Conservation (phyloP, 2,329 filamentous ascomycete species). For the Xylariomycetidae sp. region DNA sequence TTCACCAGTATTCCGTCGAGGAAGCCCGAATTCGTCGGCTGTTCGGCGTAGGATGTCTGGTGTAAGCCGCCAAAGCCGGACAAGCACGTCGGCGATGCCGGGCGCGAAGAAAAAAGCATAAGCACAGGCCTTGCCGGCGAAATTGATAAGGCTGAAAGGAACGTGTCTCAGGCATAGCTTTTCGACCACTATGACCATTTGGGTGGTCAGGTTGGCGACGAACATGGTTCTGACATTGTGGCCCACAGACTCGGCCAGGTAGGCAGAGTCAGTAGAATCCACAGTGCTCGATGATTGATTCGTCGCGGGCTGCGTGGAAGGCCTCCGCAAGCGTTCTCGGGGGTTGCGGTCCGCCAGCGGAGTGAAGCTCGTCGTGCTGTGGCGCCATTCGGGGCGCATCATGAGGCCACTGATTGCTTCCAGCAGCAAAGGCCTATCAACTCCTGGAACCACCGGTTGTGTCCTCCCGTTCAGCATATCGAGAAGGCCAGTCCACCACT, state of each 20-base stretch:
- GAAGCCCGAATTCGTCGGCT: slow-evolving; percentile 61
- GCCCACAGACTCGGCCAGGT: slow-evolving; percentile 62
- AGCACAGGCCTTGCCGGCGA: slow-evolving; percentile 84
- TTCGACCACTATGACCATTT: slow-evolving; percentile 82
- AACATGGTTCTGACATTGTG: slow-evolving; percentile 89
- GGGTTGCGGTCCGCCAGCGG: slow-evolving; percentile 52
- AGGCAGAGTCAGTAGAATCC: slow-evolving; percentile 42
- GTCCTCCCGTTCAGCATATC: slow-evolving; percentile 67
- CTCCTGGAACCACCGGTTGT: slow-evolving; percentile 68
- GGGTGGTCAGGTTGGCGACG: slow-evolving; percentile 70
- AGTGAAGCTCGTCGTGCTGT: slow-evolving; percentile 61
- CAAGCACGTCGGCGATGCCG: slow-evolving; percentile 74
- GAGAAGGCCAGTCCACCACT: slow-evolving; percentile 82
- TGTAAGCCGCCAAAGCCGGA: slow-evolving; percentile 72
- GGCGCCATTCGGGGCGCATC: slow-evolving; percentile 83
- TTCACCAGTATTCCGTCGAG: slow-evolving; percentile 47
- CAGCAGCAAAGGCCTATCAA: slow-evolving; percentile 75
- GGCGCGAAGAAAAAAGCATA: slow-evolving; percentile 93
- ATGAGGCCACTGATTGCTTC: slow-evolving; percentile 77
- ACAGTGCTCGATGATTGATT: slow-evolving; percentile 63
- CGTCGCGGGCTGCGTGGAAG: slow-evolving; percentile 43
- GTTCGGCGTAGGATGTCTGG: slow-evolving; percentile 65
- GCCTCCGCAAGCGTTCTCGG: slow-evolving; percentile 37
- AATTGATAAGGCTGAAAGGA: slow-evolving; percentile 64
- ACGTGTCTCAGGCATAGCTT: slow-evolving; percentile 75